These are phyloP conservation scores for Epichloe sylvatica DNA, from an alignment of 2,329 filamentous ascomycete species.

Conservation along the genomic window DNA sequence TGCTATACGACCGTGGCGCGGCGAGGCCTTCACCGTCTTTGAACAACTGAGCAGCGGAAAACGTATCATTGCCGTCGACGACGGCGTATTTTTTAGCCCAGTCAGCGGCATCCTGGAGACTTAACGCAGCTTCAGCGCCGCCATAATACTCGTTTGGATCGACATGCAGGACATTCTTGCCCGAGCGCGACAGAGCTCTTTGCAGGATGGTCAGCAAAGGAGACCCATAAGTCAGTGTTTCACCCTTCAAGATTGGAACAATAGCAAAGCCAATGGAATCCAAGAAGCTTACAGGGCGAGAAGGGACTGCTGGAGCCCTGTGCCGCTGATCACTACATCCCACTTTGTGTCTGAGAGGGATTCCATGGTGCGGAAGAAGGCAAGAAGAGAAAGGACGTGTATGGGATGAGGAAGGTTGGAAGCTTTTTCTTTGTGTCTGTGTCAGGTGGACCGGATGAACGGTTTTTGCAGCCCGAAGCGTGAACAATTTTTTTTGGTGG, in stretches of 20 bases:
- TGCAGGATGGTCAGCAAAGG: conserved; percentile 19
- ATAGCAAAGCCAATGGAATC: conserved; percentile 15
- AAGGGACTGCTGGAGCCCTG: conserved; percentile 64
- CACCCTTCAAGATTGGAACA: background rate
- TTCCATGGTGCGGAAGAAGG: conserved; percentile 43
- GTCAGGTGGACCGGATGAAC: conserved; percentile 3
- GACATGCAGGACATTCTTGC: conserved; percentile 81
- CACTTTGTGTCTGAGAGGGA: conserved; percentile 58
- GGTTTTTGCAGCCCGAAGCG: conserved; percentile 7
- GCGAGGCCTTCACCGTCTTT: conserved; percentile 31
- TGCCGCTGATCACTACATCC: conserved; percentile 70
- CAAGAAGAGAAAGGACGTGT: conserved; percentile 6
- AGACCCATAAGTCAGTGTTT: conserved; percentile 13
- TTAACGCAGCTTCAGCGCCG: conserved; percentile 71
- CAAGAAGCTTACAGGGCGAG: conserved; percentile 54
- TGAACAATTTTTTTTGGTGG: background rate
- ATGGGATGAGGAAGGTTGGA: conserved; percentile 6
- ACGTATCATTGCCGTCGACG: conserved; percentile 12
- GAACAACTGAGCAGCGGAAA: conserved; percentile 20
- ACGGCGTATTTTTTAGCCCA: conserved; percentile 44
- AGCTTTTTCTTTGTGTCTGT: conserved; percentile 4
- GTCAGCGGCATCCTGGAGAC: conserved; percentile 62
- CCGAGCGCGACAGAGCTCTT: conserved; percentile 85
- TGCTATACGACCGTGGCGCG: conserved; percentile 60
- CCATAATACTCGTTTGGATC: conserved; percentile 85